phyloP scores from a whole-genome alignment of 176 grass and related monocot genomes.

The Triticum urartu region DNA sequence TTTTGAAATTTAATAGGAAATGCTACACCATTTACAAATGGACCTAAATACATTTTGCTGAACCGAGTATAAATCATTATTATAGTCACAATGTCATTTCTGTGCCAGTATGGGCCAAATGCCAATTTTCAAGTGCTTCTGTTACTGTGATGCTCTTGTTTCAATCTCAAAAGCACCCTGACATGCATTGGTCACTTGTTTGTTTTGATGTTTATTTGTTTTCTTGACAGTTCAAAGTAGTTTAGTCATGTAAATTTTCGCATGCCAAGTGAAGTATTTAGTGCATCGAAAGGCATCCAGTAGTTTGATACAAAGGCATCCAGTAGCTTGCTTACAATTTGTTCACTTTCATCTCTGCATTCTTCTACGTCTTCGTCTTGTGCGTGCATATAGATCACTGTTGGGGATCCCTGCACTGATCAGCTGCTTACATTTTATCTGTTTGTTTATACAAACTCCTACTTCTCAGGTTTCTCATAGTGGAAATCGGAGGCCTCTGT shows the following conservation, averaged over 20 bases:
- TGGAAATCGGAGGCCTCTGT: background rate
- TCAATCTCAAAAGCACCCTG: background rate
- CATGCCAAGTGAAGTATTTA: background rate
- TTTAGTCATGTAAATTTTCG: constrained; percentile 6
- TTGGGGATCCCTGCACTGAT: background rate
- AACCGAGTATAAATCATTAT: background rate
- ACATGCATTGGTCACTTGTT: background rate
- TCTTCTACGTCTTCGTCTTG: background rate
- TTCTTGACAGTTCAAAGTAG: background rate
- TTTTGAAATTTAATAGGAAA: background rate
- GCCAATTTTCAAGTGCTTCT: background rate
- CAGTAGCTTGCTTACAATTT: background rate
- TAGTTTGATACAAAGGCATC: background rate
- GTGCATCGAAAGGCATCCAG: background rate
- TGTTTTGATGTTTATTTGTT: background rate
- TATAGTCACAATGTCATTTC: constrained; percentile 4
- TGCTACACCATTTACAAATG: background rate
- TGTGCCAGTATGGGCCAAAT: background rate
- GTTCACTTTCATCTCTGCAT: background rate
- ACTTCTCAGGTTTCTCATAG: background rate
- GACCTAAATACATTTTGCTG: background rate
- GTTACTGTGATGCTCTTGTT: background rate
- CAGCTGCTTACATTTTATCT: background rate
- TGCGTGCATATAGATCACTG: background rate
- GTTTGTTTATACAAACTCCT: background rate